Evolutionary conservation across 2,329 filamentous ascomycete genomes (phyloP), one percentile per base, ranked within the genome.

Genomic region (Alternaria arborescens): DNA sequence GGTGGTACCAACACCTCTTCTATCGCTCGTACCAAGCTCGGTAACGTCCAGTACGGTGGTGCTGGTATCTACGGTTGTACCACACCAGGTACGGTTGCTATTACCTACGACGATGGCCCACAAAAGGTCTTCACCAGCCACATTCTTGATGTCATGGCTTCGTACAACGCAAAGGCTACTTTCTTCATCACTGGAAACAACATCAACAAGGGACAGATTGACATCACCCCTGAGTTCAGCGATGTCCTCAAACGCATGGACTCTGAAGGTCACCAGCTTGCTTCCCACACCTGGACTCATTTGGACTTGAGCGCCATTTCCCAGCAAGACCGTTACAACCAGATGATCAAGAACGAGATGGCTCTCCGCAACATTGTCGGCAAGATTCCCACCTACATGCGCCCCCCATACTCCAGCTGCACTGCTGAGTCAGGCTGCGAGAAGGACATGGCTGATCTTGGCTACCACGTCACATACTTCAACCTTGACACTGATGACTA

Each of bases 41-140:
- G 88, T 14, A 77, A 64, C 5, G 79, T 89, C 3, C 77, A 80
- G 0, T 89, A 89, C 60, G 88, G 87, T 20, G 81, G 85, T 34
- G 81, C 75, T 11, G 84, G 85, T 26, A 86, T 90, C 61, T 87
- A 86, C 67, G 78, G 82, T 62, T 88, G 86, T 65, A 77, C 77
- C 36, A 68, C 53, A 4, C 80, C 83, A 3, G 86, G 88, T 53
- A 86, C 86, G 11, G 83, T 91, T 67, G 89, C 89, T 18, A 74
- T 91, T 56, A 91, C 88, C 1, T 91, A 86, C 66, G 89, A 91
- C 66, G 89, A 91, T 72, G 89, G 89, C 1, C 89, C 88, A 22
- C 68, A 70, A 52, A 86, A 85, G 64, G 76, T 82, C 20, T 89
- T 87, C 74, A 91, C 88, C 1, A 77, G 78, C 41, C 84, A 88